A percentile compares a stretch with the other conserved stretches of the same genome.
Evolutionary conservation across 345 rosid species (phyloP).

Genomic region (Mallotus nudiflorus): DNA sequence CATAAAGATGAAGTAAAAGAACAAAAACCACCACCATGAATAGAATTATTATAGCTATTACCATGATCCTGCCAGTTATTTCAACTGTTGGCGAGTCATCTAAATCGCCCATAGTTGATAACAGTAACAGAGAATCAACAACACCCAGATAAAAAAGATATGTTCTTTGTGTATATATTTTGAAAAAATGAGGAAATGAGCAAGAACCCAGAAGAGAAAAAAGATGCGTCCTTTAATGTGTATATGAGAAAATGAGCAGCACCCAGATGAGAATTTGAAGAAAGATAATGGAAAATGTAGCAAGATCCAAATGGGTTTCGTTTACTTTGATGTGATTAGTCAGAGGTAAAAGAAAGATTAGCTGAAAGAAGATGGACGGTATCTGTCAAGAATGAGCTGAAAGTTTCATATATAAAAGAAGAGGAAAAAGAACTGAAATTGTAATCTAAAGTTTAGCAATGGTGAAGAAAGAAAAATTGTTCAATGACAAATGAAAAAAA

Average conservation of each 20-base stretch:
- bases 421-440: background rate
- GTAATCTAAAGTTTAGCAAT: background rate
- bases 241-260: conserved; percentile 21
- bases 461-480: background rate
- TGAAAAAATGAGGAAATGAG: too few relatives aligned
- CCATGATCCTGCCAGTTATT: conserved; percentile 39
- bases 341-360: background rate
- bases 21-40: conserved; percentile 24
- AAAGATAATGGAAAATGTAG: conserved; percentile 13
- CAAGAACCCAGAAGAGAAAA: too few relatives aligned
- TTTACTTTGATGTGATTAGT: background rate
- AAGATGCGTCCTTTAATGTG: too few relatives aligned
- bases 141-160: background rate
- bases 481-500: too few relatives aligned
- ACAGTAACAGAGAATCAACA: background rate
- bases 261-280: conserved; percentile 22
- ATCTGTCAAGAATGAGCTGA: background rate
- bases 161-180: background rate
- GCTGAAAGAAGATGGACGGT: background rate
- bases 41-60: conserved; percentile 22
- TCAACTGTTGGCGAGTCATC: conserved; percentile 43
- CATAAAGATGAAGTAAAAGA: conserved; percentile 26
- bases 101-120: conserved; percentile 47
- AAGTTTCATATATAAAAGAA: background rate
- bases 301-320: background rate